phyloP scores from a whole-genome alignment of 441 rosid species.

The Populus trichocarpa region DNA sequence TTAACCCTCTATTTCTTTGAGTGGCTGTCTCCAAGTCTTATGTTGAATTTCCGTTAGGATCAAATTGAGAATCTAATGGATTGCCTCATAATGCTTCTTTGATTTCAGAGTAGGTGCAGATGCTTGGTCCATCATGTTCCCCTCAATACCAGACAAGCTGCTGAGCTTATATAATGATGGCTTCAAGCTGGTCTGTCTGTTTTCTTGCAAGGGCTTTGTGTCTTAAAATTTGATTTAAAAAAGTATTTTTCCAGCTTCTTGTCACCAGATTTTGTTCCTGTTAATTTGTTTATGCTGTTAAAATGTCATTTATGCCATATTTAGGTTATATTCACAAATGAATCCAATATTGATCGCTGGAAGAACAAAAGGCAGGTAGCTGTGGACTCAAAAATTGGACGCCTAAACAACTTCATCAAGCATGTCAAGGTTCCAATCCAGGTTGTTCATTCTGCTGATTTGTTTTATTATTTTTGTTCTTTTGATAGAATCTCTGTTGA shows the following conservation, averaged over 20 bases:
- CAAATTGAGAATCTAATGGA: background rate
- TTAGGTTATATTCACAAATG: constrained; percentile 93
- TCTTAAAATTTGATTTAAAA: constrained; percentile 4
- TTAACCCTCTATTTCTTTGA: background rate
- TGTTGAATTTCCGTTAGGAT: background rate
- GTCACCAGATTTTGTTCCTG: background rate
- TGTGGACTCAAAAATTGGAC: constrained; percentile 86
- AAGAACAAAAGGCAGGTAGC: constrained; percentile 89
- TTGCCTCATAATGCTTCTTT: constrained; percentile 6
- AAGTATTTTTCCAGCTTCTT: constrained; percentile 1
- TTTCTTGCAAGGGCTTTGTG: constrained; percentile 7
- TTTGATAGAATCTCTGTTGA: background rate
- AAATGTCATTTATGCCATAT: constrained; percentile 7
- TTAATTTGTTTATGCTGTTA: background rate
- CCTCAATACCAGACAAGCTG: constrained; percentile 78
- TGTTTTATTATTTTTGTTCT: background rate
- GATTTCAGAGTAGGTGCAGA: constrained; percentile 72
- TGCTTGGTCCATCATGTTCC: constrained; percentile 90
- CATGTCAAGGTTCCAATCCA: constrained; percentile 78
- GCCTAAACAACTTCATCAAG: constrained; percentile 72
- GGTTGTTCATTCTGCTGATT: constrained; percentile 35
- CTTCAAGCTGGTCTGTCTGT: constrained; percentile 72
- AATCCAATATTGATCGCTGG: constrained; percentile 96
- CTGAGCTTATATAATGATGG: constrained; percentile 67
- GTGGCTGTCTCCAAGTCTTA: background rate